Conservation (phyloP, 176 grass and related monocot species). For the Phoenix roebelenii region DNA sequence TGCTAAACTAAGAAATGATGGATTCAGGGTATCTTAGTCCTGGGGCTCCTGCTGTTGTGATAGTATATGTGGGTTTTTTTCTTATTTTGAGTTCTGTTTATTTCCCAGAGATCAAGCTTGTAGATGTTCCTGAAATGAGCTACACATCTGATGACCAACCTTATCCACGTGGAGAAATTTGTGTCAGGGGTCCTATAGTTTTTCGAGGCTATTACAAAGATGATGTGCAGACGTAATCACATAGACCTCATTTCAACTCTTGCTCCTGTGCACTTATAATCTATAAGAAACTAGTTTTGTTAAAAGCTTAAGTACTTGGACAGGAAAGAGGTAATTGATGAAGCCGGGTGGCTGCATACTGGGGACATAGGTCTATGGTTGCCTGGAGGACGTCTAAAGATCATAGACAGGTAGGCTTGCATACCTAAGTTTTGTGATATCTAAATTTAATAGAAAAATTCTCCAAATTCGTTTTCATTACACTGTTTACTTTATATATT, state of each 20-base stretch:
- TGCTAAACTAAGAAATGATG: too few species aligned
- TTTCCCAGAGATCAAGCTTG: conserved; percentile 87
- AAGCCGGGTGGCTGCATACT: conserved; percentile 92
- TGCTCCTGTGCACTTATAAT: conserved; percentile 2
- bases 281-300: conserved; percentile 7
- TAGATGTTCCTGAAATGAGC: conserved; percentile 96
- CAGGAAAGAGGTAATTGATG: conserved; percentile 78
- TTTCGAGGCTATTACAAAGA: conserved; percentile 85
- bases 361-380: conserved; percentile 97
- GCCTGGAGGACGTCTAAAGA: conserved; percentile 82
- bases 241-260: not conserved
- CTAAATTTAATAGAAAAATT: too few species aligned
- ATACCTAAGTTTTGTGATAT: not conserved
- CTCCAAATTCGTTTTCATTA: too few species aligned
- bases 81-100: not conserved
- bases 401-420: conserved; percentile 75
- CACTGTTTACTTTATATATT: too few species aligned
- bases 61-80: not conserved
- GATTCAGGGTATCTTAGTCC: too few species aligned
- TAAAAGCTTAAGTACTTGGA: conserved; percentile 15
- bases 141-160: conserved; percentile 86
- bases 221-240: conserved; percentile 73
- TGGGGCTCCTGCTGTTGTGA: not conserved
- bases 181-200: conserved; percentile 67
- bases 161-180: conserved; percentile 96